Conservation (phyloP, 306 rosid genomes). For the Cicer bijugum region DNA sequence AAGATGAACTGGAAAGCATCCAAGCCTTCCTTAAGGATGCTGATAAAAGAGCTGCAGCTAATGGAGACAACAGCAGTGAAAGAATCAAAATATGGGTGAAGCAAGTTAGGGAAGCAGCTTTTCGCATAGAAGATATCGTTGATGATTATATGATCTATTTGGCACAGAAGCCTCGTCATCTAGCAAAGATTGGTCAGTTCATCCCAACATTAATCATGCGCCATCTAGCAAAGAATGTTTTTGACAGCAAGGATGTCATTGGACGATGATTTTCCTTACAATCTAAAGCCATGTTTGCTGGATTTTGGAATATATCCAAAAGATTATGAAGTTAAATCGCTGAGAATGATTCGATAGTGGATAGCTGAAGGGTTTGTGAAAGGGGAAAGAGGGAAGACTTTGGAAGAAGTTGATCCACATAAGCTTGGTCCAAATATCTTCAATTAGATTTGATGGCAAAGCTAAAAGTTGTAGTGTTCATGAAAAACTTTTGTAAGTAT, state of each 20-base stretch:
- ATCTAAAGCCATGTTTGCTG: slow-evolving; percentile 1
- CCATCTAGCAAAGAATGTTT: too few species aligned
- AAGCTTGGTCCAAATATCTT: slow-evolving; percentile 24
- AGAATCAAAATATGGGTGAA: slow-evolving; percentile 1
- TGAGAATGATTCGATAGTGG: background rate
- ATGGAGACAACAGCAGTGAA: background rate
- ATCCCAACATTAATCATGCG: too few species aligned
- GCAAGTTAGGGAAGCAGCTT: background rate
- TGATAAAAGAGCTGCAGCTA: background rate
- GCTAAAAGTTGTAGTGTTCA: background rate
- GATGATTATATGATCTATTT: background rate
- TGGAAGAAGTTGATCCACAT: slow-evolving; percentile 30
- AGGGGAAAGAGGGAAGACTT: background rate
- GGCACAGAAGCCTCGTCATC: background rate
- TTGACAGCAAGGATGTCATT: too few species aligned
- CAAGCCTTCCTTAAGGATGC: slow-evolving; percentile 3
- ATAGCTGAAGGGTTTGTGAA: slow-evolving; percentile 43
- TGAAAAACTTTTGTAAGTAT: background rate
- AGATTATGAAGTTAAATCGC: background rate
- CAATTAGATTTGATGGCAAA: background rate
- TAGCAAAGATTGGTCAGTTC: background rate
- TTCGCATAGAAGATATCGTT: background rate
- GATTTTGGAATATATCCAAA: slow-evolving; percentile 38
- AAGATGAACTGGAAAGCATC: background rate
- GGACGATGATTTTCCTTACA: background rate